A percentile compares a stretch with the other conserved stretches of the same genome.
phyloP scores from a whole-genome alignment of 1,139 yeast genomes.

The Casaregolazyma lundiana region DNA sequence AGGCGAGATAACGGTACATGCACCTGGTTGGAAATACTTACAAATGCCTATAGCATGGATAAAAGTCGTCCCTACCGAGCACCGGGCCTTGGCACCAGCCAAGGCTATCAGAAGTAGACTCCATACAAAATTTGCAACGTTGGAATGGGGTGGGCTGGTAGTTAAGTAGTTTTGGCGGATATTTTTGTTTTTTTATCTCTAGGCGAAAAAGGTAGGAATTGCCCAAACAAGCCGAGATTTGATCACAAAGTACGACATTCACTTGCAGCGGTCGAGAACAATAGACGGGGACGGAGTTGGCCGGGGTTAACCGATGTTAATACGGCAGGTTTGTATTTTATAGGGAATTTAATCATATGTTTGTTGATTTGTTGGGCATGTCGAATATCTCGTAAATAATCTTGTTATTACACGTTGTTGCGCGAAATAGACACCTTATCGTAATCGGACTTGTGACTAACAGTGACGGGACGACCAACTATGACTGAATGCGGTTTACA shows the following conservation, averaged over 20 bases:
- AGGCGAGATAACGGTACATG: not conserved
- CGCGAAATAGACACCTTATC: too few species aligned
- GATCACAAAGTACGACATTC: not conserved
- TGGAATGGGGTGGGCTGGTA: not conserved
- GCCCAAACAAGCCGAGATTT: not conserved
- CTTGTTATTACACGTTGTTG: too few species aligned
- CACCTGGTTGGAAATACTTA: not conserved
- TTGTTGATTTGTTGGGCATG: too few species aligned
- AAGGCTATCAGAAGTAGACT: not conserved
- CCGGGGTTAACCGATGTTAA: not conserved
- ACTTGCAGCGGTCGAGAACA: too few species aligned
- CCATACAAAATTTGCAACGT: not conserved
- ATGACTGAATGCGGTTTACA: too few species aligned
- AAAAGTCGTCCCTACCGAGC: constrained; percentile 23
- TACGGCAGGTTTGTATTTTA: not conserved
- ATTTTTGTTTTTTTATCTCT: not conserved
- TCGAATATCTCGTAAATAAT: too few species aligned
- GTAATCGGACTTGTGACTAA: not conserved
- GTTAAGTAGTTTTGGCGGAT: too few species aligned
- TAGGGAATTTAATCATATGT: too few species aligned
- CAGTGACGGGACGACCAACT: not conserved
- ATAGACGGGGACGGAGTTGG: not conserved
- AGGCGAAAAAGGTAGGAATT: not conserved
- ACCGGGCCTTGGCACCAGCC: constrained; percentile 8
- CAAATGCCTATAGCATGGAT: constrained; percentile 26